Conservation (phyloP, 768 basidiomycete species). For the Tephrocybe sp. region DNA sequence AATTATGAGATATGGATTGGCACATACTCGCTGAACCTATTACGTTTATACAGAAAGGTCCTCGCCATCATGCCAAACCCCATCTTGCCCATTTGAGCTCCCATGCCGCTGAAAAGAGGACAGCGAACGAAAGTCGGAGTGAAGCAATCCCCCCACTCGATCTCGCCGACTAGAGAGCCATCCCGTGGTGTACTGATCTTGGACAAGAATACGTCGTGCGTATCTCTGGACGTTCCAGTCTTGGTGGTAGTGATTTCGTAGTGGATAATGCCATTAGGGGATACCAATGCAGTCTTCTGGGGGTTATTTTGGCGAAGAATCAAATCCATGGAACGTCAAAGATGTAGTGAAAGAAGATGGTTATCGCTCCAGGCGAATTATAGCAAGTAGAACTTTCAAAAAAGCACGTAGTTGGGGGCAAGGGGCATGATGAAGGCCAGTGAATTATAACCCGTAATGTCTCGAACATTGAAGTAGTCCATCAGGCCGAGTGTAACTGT, state of each 20-base stretch:
- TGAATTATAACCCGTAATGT: not conserved
- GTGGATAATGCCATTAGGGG: slow-evolving; percentile 47
- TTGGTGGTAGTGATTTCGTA: slow-evolving; percentile 45
- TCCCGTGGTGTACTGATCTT: slow-evolving; percentile 39
- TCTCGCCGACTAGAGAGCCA: slow-evolving; percentile 44
- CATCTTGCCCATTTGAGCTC: slow-evolving; percentile 22
- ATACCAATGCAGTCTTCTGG: slow-evolving; percentile 46
- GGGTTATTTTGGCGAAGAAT: slow-evolving; percentile 53
- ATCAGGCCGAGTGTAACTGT: not conserved
- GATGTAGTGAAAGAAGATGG: not conserved
- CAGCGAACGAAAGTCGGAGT: slow-evolving; percentile 42
- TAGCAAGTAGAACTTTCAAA: not conserved
- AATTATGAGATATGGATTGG: slow-evolving; percentile 7
- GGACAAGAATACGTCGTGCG: slow-evolving; percentile 32
- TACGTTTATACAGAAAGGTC: slow-evolving; percentile 42
- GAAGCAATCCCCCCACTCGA: slow-evolving; percentile 44
- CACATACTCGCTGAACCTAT: slow-evolving; percentile 39
- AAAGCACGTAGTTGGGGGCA: not conserved
- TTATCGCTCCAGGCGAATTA: slow-evolving; percentile 10
- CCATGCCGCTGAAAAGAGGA: slow-evolving; percentile 32
- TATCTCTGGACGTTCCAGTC: slow-evolving; percentile 12
- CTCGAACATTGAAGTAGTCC: not conserved
- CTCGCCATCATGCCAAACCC: slow-evolving; percentile 32
- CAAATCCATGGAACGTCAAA: slow-evolving; percentile 39
- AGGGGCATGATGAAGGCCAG: not conserved